A percentile compares a stretch with the other conserved stretches of the same genome.
phyloP scores from a whole-genome alignment of 176 grass and related monocot species.

The Themeda triandra region DNA sequence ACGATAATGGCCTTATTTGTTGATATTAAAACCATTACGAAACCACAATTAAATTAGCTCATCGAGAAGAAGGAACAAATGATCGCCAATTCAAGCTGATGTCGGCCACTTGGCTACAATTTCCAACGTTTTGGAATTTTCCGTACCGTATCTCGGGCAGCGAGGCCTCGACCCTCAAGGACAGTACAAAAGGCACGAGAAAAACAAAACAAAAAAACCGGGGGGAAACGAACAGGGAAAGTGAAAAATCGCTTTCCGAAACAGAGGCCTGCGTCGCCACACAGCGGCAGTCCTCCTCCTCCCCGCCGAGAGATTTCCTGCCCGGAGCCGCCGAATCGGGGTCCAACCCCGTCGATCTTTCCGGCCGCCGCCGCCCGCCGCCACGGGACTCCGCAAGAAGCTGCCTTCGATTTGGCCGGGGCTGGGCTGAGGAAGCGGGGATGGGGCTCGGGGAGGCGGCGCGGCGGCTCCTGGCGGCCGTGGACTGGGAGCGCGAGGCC shows the following conservation, averaged over 20 bases:
- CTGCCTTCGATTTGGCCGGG: not conserved
- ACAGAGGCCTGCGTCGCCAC: not conserved
- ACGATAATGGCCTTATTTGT: too few relatives aligned
- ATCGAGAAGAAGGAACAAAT: too few relatives aligned
- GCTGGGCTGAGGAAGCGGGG: not conserved
- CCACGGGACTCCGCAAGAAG: not conserved
- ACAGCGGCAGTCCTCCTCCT: not conserved
- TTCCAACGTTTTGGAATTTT: not conserved
- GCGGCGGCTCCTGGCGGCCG: not conserved
- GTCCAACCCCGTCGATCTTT: not conserved
- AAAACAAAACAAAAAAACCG: not conserved
- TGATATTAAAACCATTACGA: too few relatives aligned
- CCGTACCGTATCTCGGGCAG: constrained; percentile 14
- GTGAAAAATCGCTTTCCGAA: not conserved
- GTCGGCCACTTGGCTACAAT: constrained; percentile 5
- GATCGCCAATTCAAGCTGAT: not conserved
- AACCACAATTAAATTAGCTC: too few relatives aligned
- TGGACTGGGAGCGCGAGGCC: constrained; percentile 63
- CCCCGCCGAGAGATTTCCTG: not conserved
- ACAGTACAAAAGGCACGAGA: not conserved
- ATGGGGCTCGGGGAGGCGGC: constrained; percentile 25
- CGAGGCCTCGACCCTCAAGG: too few relatives aligned
- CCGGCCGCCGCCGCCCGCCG: not conserved
- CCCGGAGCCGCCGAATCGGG: constrained; percentile 9
- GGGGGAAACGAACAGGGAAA: not conserved